Evolutionary conservation across 2,329 filamentous ascomycete species (phyloP).

Genomic region (Colletotrichum siamense): DNA sequence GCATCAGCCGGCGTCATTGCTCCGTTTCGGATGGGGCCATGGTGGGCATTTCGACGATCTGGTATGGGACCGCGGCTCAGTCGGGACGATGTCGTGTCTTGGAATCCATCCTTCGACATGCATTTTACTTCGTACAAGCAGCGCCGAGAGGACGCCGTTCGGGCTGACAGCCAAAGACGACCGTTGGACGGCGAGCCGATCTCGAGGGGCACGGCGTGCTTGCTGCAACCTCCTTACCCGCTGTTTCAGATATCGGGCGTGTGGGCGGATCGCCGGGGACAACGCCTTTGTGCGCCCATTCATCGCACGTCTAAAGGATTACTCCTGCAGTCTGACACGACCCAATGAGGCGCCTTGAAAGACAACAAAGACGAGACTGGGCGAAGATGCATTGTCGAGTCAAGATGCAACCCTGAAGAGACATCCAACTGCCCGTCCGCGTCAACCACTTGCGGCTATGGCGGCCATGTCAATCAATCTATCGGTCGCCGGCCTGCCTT

Average conservation of each 20-base stretch:
- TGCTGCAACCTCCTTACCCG: constrained; percentile 14
- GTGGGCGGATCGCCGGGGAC: constrained; percentile 13
- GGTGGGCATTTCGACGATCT: constrained; percentile 9
- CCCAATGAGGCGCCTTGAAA: neutral
- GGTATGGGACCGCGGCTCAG: neutral
- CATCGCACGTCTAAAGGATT: neutral
- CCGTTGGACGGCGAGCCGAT: neutral
- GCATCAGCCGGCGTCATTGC: neutral
- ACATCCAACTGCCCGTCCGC: neutral
- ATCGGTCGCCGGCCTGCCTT: neutral
- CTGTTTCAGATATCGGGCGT: constrained; percentile 18
- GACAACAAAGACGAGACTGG: neutral
- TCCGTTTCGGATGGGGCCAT: neutral
- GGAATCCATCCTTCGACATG: neutral
- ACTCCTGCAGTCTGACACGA: neutral
- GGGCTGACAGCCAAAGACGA: neutral
- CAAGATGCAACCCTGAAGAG: neutral
- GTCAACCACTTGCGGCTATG: neutral
- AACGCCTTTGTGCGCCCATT: neutral
- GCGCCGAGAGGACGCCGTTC: neutral
- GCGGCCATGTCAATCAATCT: neutral
- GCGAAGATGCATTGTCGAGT: neutral
- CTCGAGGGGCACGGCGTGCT: neutral
- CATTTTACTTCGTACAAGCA: neutral
- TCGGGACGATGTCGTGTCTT: neutral